These are phyloP conservation scores for Craterostigma plantagineum DNA, from an alignment of 257 asterid genomes.

Conservation along the genomic window DNA sequence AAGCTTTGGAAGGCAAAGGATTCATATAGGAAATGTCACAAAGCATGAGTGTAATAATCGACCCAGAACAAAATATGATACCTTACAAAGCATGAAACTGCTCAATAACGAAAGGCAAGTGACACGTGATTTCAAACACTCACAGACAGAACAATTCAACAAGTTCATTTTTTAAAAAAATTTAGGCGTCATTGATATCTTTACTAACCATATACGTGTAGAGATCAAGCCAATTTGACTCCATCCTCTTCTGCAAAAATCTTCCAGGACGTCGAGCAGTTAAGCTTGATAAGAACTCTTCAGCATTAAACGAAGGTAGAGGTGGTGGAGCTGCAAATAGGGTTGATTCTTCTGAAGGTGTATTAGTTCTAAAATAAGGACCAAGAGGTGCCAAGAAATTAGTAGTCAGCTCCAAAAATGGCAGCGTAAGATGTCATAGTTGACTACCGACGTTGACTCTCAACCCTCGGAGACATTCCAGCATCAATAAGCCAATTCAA, in stretches of 20 bases:
- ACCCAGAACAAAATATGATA: too few relatives aligned
- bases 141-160: too few relatives aligned
- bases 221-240: slow-evolving; percentile 87
- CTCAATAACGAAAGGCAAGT: background rate
- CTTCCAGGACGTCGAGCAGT: slow-evolving; percentile 92
- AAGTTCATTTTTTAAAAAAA: too few relatives aligned
- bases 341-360: slow-evolving; percentile 86
- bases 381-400: slow-evolving; percentile 99
- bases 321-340: slow-evolving; percentile 92
- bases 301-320: slow-evolving; percentile 58
- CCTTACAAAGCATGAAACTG: too few relatives aligned
- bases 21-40: too few relatives aligned
- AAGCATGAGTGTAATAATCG: too few relatives aligned
- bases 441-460: too few relatives aligned
- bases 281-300: slow-evolving; percentile 51
- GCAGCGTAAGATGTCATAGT: slow-evolving; percentile 90
- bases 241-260: slow-evolving; percentile 74
- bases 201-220: slow-evolving; percentile 44
- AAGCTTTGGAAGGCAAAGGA: too few relatives aligned
- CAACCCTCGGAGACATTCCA: slow-evolving; percentile 89
- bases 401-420: slow-evolving; percentile 99
- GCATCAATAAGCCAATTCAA: too few relatives aligned
- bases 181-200: too few relatives aligned
- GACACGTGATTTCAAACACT: too few relatives aligned
- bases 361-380: slow-evolving; percentile 67